Evolutionary conservation across 768 basidiomycete species (phyloP).

Genomic region (Leucocoprinus birnbaumii): DNA sequence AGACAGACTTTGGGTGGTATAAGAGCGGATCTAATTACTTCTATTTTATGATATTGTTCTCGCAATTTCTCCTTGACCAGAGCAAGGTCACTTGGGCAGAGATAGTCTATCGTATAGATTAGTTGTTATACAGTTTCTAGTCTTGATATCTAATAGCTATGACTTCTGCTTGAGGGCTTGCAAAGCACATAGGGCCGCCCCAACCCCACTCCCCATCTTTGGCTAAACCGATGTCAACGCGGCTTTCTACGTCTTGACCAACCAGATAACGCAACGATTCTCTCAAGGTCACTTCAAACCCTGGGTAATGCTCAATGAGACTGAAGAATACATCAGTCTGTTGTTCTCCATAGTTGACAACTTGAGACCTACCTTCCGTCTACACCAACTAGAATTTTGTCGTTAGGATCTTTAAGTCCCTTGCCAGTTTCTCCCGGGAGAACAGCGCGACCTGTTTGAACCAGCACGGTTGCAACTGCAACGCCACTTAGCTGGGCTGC

Average conservation of each 20-base stretch:
- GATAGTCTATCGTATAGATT: background rate
- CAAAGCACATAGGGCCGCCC: constrained; percentile 87
- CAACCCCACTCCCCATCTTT: constrained; percentile 98
- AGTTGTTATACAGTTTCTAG: constrained; percentile 1
- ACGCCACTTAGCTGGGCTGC: constrained; percentile 84
- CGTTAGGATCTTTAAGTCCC: constrained; percentile 29
- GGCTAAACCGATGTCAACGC: constrained; percentile 85
- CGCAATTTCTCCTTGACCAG: background rate
- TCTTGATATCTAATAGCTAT: constrained; percentile 14
- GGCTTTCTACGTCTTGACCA: constrained; percentile 76
- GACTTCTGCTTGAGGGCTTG: constrained; percentile 64
- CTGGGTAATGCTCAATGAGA: constrained; percentile 89
- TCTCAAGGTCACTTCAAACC: constrained; percentile 73
- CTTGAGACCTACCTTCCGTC: constrained; percentile 72
- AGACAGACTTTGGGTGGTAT: background rate
- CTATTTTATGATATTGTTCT: background rate
- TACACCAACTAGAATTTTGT: constrained; percentile 77
- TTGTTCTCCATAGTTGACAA: background rate
- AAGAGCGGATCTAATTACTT: constrained; percentile 4
- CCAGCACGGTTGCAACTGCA: constrained; percentile 81
- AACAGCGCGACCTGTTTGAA: constrained; percentile 74
- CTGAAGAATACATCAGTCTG: constrained; percentile 33
- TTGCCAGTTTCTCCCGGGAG: constrained; percentile 35
- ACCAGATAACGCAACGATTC: constrained; percentile 73
- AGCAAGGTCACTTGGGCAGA: background rate